Conservation (phyloP, 805 yeast genomes). For the Ogataea wickerhamii region DNA sequence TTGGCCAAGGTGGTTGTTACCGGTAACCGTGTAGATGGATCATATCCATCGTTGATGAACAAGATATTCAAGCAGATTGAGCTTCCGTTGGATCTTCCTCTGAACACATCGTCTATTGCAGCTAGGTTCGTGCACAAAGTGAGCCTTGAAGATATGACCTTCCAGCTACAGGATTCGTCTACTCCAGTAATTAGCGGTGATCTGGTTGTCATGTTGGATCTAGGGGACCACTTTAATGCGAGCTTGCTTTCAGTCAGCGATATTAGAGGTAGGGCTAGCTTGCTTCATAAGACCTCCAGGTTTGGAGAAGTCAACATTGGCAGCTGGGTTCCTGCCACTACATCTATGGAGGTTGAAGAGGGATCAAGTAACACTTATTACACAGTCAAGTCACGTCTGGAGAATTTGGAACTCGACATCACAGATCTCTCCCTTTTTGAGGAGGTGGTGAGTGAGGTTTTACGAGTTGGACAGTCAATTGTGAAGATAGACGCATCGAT, state of each 20-base stretch:
- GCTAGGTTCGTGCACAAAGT: constrained; percentile 32
- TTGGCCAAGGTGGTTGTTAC: constrained; percentile 8
- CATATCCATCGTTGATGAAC: constrained; percentile 9
- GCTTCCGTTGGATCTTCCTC: constrained; percentile 17
- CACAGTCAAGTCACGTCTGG: constrained; percentile 37
- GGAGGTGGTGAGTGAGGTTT: constrained; percentile 39
- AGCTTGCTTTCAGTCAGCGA: constrained; percentile 26
- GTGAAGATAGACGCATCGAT: constrained; percentile 36
- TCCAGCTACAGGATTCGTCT: constrained; percentile 34
- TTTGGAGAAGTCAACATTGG: constrained; percentile 43
- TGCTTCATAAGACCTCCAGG: constrained; percentile 36
- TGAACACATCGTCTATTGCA: constrained; percentile 12
- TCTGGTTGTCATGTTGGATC: constrained; percentile 29
- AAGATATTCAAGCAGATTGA: constrained; percentile 13
- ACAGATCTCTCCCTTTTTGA: constrained; percentile 40
- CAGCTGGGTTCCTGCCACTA: constrained; percentile 45
- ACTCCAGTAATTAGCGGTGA: constrained; percentile 38
- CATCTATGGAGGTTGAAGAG: constrained; percentile 25
- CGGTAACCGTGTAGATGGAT: constrained; percentile 9
- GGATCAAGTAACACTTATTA: constrained; percentile 23
- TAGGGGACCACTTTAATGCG: constrained; percentile 10
- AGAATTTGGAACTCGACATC: constrained; percentile 42
- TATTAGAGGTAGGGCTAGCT: constrained; percentile 40
- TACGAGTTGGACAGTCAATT: constrained; percentile 38
- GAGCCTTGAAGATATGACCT: constrained; percentile 34